These are phyloP conservation scores for Ustanciosporium gigantosporum DNA, from an alignment of 1,284 basidiomycete genomes.

Conservation along the genomic window DNA sequence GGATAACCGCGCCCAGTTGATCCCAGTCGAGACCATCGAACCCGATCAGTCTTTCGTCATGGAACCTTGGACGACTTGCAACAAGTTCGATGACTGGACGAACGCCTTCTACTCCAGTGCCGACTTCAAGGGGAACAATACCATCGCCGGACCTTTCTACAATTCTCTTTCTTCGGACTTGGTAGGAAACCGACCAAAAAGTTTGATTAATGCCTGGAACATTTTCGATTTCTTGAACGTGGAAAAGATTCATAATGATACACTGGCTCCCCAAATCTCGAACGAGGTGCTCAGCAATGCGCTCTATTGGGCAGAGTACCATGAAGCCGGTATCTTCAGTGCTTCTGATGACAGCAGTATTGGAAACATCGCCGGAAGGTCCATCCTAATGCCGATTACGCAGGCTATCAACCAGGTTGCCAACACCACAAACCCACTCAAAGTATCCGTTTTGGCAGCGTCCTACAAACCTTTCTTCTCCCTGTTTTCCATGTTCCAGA, in stretches of 20 bases:
- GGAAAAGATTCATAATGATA: slow-evolving; percentile 67
- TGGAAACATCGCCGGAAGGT: slow-evolving; percentile 81
- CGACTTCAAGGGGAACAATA: slow-evolving; percentile 68
- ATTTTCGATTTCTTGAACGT: slow-evolving; percentile 73
- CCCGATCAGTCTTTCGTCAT: slow-evolving; percentile 78
- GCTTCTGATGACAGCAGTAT: slow-evolving; percentile 69
- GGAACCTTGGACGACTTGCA: slow-evolving; percentile 75
- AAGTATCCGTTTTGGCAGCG: slow-evolving; percentile 72
- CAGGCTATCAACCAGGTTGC: slow-evolving; percentile 73
- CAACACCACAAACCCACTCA: slow-evolving; percentile 76
- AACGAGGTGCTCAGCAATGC: slow-evolving; percentile 27
- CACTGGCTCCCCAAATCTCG: slow-evolving; percentile 29
- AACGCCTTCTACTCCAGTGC: slow-evolving; percentile 47
- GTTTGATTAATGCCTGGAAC: slow-evolving; percentile 71
- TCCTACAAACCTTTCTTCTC: slow-evolving; percentile 88
- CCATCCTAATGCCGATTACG: slow-evolving; percentile 73
- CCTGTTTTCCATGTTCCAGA: slow-evolving; percentile 70
- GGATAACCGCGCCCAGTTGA: slow-evolving; percentile 75
- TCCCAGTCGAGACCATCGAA: slow-evolving; percentile 75
- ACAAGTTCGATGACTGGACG: slow-evolving; percentile 44
- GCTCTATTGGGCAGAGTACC: slow-evolving; percentile 70
- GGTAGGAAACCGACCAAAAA: slow-evolving; percentile 71
- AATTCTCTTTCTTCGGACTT: slow-evolving; percentile 67
- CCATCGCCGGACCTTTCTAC: slow-evolving; percentile 71
- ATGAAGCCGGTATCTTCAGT: slow-evolving; percentile 77